A percentile compares a stretch with the other conserved stretches of the same genome.
These are phyloP conservation scores for Tetrapisispora pingtungensis DNA, from an alignment of 805 yeast species.

Conservation along the genomic window DNA sequence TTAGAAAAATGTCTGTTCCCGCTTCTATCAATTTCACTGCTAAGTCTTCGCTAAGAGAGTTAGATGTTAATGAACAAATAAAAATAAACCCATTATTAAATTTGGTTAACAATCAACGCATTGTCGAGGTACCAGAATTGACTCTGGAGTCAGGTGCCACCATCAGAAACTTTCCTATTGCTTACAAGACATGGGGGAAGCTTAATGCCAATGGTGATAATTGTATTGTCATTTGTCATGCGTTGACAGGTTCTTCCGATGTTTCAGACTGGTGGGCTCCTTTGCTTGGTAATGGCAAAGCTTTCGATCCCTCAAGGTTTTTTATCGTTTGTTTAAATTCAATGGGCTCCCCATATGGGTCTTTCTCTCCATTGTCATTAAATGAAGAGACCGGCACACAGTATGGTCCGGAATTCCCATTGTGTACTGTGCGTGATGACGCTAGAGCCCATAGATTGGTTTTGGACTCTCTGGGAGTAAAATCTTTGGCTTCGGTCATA, in stretches of 20 bases:
- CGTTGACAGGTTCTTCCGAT: constrained; percentile 90
- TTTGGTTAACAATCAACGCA: constrained; percentile 66
- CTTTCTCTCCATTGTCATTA: constrained; percentile 81
- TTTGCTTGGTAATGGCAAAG: constrained; percentile 63
- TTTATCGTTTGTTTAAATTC: constrained; percentile 83
- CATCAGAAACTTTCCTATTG: constrained; percentile 71
- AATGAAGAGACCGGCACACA: constrained; percentile 64
- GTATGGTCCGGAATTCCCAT: constrained; percentile 92
- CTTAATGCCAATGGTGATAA: constrained; percentile 62
- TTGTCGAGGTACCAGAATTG: constrained; percentile 66
- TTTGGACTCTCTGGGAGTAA: constrained; percentile 72
- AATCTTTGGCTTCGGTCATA: constrained; percentile 68
- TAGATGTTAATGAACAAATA: constrained; percentile 17
- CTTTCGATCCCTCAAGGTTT: constrained; percentile 84
- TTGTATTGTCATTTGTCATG: constrained; percentile 88
- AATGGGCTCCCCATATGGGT: constrained; percentile 94
- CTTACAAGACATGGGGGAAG: constrained; percentile 92
- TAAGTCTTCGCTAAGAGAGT: constrained; percentile 7
- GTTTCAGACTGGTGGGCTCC: constrained; percentile 99
- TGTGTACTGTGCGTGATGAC: constrained; percentile 90
- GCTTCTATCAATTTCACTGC: neutral
- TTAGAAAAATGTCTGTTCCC: neutral
- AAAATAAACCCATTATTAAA: constrained; percentile 51
- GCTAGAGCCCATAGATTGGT: constrained; percentile 67
- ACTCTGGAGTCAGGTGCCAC: constrained; percentile 73